These are phyloP conservation scores for Dovyalis caffra DNA, from an alignment of 345 rosid genomes.

Conservation along the genomic window DNA sequence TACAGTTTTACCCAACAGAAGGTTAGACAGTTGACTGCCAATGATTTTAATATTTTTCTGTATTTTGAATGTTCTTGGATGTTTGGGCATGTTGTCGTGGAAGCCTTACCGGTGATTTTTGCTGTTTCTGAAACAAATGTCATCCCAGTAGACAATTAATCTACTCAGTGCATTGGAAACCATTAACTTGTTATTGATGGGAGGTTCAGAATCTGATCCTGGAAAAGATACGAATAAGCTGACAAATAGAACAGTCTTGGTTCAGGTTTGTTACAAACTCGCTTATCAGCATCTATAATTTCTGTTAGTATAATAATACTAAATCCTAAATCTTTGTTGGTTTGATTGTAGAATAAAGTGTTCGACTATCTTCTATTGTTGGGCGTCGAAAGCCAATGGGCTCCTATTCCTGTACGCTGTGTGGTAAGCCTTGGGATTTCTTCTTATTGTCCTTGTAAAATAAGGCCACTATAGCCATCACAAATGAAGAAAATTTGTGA, in stretches of 20 bases:
- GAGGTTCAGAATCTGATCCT: conserved; percentile 65
- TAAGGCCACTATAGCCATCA: neutral
- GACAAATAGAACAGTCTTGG: conserved; percentile 77
- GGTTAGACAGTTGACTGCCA: conserved; percentile 62
- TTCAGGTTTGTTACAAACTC: conserved; percentile 60
- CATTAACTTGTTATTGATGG: conserved; percentile 70
- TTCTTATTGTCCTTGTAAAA: neutral
- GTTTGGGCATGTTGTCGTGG: conserved; percentile 6
- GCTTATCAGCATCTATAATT: neutral
- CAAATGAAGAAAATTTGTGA: neutral
- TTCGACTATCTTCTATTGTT: conserved; percentile 80
- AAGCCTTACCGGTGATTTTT: conserved; percentile 43
- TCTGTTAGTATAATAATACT: neutral
- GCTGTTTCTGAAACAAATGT: conserved; percentile 41
- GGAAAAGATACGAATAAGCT: conserved; percentile 73
- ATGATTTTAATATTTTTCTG: neutral
- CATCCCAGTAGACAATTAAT: conserved; percentile 95
- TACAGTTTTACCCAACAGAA: conserved; percentile 93
- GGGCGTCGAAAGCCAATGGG: conserved; percentile 97
- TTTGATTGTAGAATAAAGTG: conserved; percentile 59
- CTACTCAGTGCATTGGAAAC: conserved; percentile 83
- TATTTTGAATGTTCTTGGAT: neutral
- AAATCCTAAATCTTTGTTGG: conserved; percentile 24
- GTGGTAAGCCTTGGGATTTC: conserved; percentile 44
- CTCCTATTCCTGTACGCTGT: conserved; percentile 85